Evolutionary conservation across 2,329 filamentous ascomycete genomes (phyloP), one percentile per base, ranked within the genome.

Genomic region (Sphaerulina vaccinii): DNA sequence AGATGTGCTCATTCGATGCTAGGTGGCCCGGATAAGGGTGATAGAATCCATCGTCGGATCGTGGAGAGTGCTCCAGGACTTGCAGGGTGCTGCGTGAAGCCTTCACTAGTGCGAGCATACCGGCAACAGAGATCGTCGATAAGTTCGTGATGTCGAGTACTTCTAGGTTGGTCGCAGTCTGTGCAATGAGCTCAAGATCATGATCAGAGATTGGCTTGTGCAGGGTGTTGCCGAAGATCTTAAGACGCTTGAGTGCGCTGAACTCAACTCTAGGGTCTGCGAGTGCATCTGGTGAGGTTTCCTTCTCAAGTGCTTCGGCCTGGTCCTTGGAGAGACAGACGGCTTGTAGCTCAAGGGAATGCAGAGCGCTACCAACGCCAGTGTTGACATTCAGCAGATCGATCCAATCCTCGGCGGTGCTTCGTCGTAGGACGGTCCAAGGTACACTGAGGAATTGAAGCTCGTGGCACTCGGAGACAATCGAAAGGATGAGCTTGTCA

Each of bases 91-190:
- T 61, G 52, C 68, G 69, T 2, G 77, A 78, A 19, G 76, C 71
- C 60, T 75, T 74, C 46, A 79, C 73, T 19, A 81, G 70, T 18
- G 76, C 73, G 62, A 79, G 75, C 54, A 81, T 73, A 40, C 76
- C 72, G 32, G 77, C 73, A 36, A 79, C 77, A 18, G 76, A 75
- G 57, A 80, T 71, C 47, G 75, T 78, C 15, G 75, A 76, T 46
- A 78, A 73, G 58, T 77, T 77, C 7, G 77, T 79, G 57, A 80
- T 66, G 62, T 80, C 76, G 40, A 81, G 75, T 53, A 77, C 76
- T 55, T 78, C 72, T 18, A 81, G 73, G 40, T 71, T 71, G 1
- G 71, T 77, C 6, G 77, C 78, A 1, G 77, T 79, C 39, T 71
- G 71, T 19, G 78, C 74, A 50, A 81, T 78, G 44, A 71, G 70